phyloP scores from a whole-genome alignment of 352 stramenopile species.

The Phytophthora kernoviae region DNA sequence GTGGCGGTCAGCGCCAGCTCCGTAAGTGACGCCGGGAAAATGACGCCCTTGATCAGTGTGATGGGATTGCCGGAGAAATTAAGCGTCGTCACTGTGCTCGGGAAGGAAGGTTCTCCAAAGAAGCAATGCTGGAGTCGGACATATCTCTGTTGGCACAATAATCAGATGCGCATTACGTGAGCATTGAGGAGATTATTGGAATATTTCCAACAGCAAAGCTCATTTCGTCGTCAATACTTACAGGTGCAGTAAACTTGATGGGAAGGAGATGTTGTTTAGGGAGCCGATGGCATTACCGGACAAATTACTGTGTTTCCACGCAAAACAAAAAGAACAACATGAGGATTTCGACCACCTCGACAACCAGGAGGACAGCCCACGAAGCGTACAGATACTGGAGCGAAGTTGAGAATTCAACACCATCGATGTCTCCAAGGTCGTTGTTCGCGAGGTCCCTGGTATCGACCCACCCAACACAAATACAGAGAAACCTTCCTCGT shows the following conservation, averaged over 20 bases:
- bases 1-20: constrained; percentile 29
- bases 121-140: constrained; percentile 28
- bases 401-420: constrained; percentile 14
- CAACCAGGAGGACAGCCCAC: background rate
- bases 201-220: background rate
- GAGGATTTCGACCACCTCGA: background rate
- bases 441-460: constrained; percentile 32
- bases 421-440: constrained; percentile 17
- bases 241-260: constrained; percentile 35
- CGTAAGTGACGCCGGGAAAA: constrained; percentile 37
- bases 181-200: background rate
- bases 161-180: background rate
- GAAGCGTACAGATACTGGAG: constrained; percentile 30
- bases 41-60: constrained; percentile 35
- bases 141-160: constrained; percentile 18
- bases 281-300: constrained; percentile 43
- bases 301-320: constrained; percentile 37
- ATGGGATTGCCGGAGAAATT: constrained; percentile 50
- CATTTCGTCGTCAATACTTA: constrained; percentile 17
- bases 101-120: constrained; percentile 49
- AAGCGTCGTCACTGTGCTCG: constrained; percentile 32
- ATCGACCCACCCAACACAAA: constrained; percentile 1
- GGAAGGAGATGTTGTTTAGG: constrained; percentile 28
- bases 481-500: background rate
- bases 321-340: no score